phyloP scores from a whole-genome alignment of 345 rosid species.

The Lepidium africanum region DNA sequence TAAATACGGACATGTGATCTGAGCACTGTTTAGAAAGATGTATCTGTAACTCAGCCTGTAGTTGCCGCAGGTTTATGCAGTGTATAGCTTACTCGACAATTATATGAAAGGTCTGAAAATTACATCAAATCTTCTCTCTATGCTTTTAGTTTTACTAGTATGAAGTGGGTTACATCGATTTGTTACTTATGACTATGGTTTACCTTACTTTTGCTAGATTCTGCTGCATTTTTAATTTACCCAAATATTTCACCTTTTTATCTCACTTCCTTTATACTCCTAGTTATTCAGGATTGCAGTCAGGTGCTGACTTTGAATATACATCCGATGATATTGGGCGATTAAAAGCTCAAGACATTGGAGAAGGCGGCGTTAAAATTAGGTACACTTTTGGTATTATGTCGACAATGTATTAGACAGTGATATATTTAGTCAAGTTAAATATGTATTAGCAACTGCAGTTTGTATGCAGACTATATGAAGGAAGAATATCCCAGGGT shows the following conservation, averaged over 20 bases:
- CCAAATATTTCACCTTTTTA: background rate
- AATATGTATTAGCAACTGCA: slow-evolving; percentile 37
- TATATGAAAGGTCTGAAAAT: background rate
- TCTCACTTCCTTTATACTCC: background rate
- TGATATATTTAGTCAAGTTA: slow-evolving; percentile 9
- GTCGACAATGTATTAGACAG: background rate
- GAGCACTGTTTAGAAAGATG: background rate
- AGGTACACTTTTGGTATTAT: slow-evolving; percentile 37
- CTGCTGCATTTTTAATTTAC: background rate
- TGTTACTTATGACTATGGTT: background rate
- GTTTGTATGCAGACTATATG: slow-evolving; percentile 78
- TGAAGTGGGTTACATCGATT: background rate
- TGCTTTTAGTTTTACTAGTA: background rate
- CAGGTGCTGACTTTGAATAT: slow-evolving; percentile 41
- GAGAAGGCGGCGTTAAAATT: slow-evolving; percentile 83
- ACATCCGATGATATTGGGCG: slow-evolving; percentile 36
- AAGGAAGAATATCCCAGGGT: slow-evolving; percentile 85
- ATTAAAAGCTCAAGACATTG: slow-evolving; percentile 68
- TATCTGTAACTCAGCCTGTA: background rate
- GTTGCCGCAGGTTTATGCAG: background rate
- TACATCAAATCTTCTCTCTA: background rate
- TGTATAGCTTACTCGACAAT: background rate
- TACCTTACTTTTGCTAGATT: background rate
- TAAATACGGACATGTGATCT: background rate
- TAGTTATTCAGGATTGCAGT: slow-evolving; percentile 65